A percentile compares a stretch with the other conserved stretches of the same genome.
Evolutionary conservation across 495 filamentous ascomycete genomes (phyloP).

Genomic region (Patellaria atrata): DNA sequence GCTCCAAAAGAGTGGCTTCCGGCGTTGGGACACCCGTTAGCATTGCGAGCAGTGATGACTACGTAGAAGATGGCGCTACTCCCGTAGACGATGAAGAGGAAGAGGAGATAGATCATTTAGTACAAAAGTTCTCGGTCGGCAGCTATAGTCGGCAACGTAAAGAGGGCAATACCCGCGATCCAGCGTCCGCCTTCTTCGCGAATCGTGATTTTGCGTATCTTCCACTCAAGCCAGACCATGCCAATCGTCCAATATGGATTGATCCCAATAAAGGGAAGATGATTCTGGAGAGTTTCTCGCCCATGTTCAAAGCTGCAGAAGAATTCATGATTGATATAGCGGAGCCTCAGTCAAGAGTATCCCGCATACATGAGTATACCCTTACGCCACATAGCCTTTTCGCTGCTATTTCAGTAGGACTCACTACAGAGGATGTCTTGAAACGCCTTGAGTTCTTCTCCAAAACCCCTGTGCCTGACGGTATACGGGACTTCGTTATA

Average conservation of each 20-base stretch:
- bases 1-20: constrained; percentile 1
- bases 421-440: constrained; percentile 80
- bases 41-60: constrained; percentile 51
- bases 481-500: constrained; percentile 66
- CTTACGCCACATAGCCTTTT: constrained; percentile 87
- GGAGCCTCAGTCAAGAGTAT: constrained; percentile 78
- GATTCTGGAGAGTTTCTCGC: constrained; percentile 90
- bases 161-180: constrained; percentile 21
- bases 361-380: constrained; percentile 81
- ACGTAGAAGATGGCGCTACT: constrained; percentile 35
- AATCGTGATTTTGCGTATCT: constrained; percentile 72
- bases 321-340: constrained; percentile 94
- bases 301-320: constrained; percentile 68
- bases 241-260: constrained; percentile 81
- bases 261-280: constrained; percentile 72
- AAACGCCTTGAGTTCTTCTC: constrained; percentile 71
- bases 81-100: constrained; percentile 30
- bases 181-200: constrained; percentile 37
- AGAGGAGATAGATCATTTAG: constrained; percentile 42
- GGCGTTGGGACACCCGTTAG: constrained; percentile 20
- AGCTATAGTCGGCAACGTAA: constrained; percentile 26
- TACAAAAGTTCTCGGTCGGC: constrained; percentile 52
- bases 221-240: constrained; percentile 72
- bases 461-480: constrained; percentile 67
- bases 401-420: constrained; percentile 82